Conservation (phyloP, 2,329 filamentous ascomycete genomes). For the Trichophyton simii region DNA sequence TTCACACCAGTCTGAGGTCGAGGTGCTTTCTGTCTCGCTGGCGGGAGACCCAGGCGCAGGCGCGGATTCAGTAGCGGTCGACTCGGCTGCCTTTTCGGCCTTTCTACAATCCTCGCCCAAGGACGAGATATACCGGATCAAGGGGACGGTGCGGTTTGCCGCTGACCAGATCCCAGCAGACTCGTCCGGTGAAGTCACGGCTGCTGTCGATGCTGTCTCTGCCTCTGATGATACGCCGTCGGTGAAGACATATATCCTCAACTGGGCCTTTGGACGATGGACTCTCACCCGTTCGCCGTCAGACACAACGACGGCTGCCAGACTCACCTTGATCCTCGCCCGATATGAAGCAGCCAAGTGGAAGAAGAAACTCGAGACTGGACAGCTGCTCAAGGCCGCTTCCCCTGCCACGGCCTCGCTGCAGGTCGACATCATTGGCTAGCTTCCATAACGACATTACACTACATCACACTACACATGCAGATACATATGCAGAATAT, state of each 20-base stretch:
- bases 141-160: slow-evolving; percentile 48
- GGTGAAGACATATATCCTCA: slow-evolving; percentile 64
- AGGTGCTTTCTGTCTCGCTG: slow-evolving; percentile 74
- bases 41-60: slow-evolving; percentile 21
- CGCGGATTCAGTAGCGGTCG: slow-evolving; percentile 36
- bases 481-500: too few species aligned
- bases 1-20: slow-evolving; percentile 71
- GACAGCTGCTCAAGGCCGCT: slow-evolving; percentile 20
- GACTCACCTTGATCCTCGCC: slow-evolving; percentile 37
- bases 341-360: slow-evolving; percentile 37
- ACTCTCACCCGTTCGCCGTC: slow-evolving; percentile 57
- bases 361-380: slow-evolving; percentile 36
- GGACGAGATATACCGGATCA: slow-evolving; percentile 93
- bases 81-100: slow-evolving; percentile 48
- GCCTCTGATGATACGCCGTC: background rate
- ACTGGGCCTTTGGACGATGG: slow-evolving; percentile 97
- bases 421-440: slow-evolving; percentile 20
- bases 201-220: background rate
- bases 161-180: slow-evolving; percentile 32
- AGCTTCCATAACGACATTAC: background rate
- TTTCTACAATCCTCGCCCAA: slow-evolving; percentile 64
- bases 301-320: slow-evolving; percentile 17
- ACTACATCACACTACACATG: too few species aligned
- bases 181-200: slow-evolving; percentile 36
- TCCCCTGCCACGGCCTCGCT: slow-evolving; percentile 14